Evolutionary conservation across 129 eudicot species (phyloP), one percentile per base, ranked within the genome.

Genomic region (Escallonia herrerae): DNA sequence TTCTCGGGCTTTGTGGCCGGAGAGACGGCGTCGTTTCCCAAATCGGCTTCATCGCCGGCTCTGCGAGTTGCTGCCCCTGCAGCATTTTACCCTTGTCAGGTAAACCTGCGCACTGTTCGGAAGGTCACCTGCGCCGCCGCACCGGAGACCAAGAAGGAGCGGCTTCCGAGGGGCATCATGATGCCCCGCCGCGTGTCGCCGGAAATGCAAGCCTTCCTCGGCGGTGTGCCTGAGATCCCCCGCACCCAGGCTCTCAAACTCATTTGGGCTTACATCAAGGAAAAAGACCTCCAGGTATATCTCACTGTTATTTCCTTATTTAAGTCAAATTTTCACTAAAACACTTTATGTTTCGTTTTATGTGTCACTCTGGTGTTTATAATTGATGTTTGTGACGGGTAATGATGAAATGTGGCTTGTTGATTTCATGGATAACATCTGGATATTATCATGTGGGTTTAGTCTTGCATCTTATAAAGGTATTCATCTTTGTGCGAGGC

Each of bases 161-260:
- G 83, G 43, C 81, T 70, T 61, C 82, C 85, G 12, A 66, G 79
- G 69, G 90, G 85, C 2, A 71, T 83, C 15, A 83, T 72, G 85
- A 83, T 77, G 79, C 82, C 81, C 4, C 79, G 80, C 42, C 80
- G 65, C 4, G 90, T 80, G 4, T 80, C 90, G 67, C 85, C 83
- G 52, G 90, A 84, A 72, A 80, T 84, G 90, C 79, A 77, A 70
- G 86, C 66, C 9, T 81, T 81, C 70, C 77, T 84, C 15, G 90
- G 82, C 53, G 90, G 90, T 38, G 71, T 59, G 13, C 7, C 78
- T 15, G 90, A 73, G 76, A 74, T 84, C 46, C 78, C 90, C 50
- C 83, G 85, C 41, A 77, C 90, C 4, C 74, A 77, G 68, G 83
- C 77, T 15, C 86, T 84, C 58, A 80, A 84, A 63, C 62, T 58